These are phyloP conservation scores for Colletotrichum caudatum DNA, from an alignment of 2,329 filamentous ascomycete genomes.

Conservation along the genomic window DNA sequence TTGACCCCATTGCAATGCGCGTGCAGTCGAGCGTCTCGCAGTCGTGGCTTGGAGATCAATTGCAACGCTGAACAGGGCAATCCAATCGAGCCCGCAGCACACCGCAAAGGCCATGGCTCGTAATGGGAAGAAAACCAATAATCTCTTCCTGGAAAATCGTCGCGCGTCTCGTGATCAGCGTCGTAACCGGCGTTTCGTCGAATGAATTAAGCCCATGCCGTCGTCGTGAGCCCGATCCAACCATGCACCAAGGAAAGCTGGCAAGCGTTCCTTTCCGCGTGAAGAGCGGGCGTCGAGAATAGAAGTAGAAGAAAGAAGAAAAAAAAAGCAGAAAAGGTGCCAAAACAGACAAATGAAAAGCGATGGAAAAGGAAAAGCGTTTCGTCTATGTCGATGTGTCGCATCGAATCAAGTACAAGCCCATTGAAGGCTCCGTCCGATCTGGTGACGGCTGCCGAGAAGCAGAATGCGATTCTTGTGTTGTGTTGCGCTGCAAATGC, in stretches of 20 bases:
- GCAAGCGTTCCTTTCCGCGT: background rate
- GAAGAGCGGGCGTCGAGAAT: slow-evolving; percentile 35
- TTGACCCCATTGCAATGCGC: slow-evolving; percentile 30
- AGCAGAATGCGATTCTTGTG: slow-evolving; percentile 41
- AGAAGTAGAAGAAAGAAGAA: slow-evolving; percentile 5
- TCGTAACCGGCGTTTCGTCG: slow-evolving; percentile 35
- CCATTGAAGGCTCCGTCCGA: slow-evolving; percentile 38
- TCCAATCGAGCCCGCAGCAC: background rate
- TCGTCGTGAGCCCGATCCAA: slow-evolving; percentile 37
- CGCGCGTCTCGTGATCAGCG: slow-evolving; percentile 34
- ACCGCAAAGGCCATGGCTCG: slow-evolving; percentile 14
- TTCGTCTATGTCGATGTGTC: slow-evolving; percentile 43
- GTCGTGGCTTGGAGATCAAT: slow-evolving; percentile 1
- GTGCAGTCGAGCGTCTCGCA: slow-evolving; percentile 21
- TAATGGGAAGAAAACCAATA: slow-evolving; percentile 13
- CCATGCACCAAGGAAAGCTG: slow-evolving; percentile 20
- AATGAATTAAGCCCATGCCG: slow-evolving; percentile 26
- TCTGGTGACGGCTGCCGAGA: slow-evolving; percentile 42
- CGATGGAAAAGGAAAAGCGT: slow-evolving; percentile 9
- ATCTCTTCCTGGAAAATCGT: slow-evolving; percentile 24
- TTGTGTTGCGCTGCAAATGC: slow-evolving; percentile 41
- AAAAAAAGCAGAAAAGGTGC: slow-evolving; percentile 9
- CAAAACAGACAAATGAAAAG: slow-evolving; percentile 27
- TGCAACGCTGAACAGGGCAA: slow-evolving; percentile 1
- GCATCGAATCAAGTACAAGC: slow-evolving; percentile 42